Percentiles rank a stretch among this genome's conserved stretches.
These are phyloP conservation scores for Phellopilus nigrolimitatus DNA, from an alignment of 1,284 basidiomycete species.

Conservation along the genomic window DNA sequence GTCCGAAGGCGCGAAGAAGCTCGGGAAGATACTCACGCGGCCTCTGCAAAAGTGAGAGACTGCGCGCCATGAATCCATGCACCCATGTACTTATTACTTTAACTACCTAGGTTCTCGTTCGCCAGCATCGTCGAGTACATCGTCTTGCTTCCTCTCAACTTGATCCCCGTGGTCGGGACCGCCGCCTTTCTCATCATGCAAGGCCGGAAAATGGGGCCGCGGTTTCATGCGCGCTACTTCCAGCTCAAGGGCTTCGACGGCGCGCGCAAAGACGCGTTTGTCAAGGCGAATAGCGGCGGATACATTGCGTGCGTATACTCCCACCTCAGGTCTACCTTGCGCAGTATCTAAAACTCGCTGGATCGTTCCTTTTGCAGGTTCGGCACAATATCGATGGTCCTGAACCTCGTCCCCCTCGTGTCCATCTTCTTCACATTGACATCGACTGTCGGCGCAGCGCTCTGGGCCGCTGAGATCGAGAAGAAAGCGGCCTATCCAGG, in stretches of 20 bases:
- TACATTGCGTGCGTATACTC: constrained; percentile 43
- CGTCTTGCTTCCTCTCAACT: constrained; percentile 56
- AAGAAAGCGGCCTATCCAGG: constrained; percentile 28
- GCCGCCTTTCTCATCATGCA: constrained; percentile 47
- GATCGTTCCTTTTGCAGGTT: no score
- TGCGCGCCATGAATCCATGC: constrained; percentile 21
- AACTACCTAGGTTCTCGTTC: constrained; percentile 17
- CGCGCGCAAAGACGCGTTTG: constrained; percentile 45
- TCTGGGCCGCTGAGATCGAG: constrained; percentile 67
- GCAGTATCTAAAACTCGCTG: no score
- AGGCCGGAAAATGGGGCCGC: constrained; percentile 50
- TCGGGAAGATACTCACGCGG: constrained; percentile 33
- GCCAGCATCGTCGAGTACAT: constrained; percentile 39
- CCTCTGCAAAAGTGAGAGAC: constrained; percentile 35
- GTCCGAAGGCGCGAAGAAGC: constrained; percentile 23
- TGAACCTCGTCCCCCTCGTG: constrained; percentile 61
- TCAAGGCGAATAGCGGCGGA: constrained; percentile 40
- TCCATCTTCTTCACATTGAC: constrained; percentile 51
- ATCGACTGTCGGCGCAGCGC: constrained; percentile 60
- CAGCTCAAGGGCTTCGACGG: constrained; percentile 56
- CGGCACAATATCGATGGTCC: constrained; percentile 51
- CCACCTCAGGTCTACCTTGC: no score
- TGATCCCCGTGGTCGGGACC: constrained; percentile 65
- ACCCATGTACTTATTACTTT: background rate
- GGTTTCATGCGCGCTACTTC: constrained; percentile 65